phyloP scores from a whole-genome alignment of 768 basidiomycete genomes.

The Auriscalpium orientale region DNA sequence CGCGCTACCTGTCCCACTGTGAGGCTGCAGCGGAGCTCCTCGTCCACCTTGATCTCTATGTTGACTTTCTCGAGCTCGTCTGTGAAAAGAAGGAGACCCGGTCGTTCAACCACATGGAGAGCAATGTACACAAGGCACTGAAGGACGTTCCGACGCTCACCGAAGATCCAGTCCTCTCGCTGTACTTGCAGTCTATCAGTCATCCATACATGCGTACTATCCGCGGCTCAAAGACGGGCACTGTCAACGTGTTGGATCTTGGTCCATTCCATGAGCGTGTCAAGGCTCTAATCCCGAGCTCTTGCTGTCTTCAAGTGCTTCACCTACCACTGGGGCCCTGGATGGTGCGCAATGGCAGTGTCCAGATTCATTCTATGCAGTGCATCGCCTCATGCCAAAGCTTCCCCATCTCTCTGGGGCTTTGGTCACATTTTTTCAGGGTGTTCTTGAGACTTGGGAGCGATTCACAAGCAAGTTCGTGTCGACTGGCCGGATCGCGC shows the following conservation, averaged over 20 bases:
- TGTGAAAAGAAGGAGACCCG: slow-evolving; percentile 14
- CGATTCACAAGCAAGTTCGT: background rate
- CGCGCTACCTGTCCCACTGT: slow-evolving; percentile 14
- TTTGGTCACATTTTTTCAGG: background rate
- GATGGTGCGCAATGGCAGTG: slow-evolving; percentile 10
- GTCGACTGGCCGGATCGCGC: background rate
- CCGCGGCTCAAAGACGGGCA: slow-evolving; percentile 7
- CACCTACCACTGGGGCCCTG: slow-evolving; percentile 5
- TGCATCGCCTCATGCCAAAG: background rate
- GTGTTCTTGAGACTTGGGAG: background rate
- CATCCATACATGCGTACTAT: slow-evolving; percentile 19
- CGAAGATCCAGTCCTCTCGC: slow-evolving; percentile 16
- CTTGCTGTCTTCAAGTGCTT: slow-evolving; percentile 3
- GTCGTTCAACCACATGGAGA: slow-evolving; percentile 21
- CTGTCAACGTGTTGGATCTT: slow-evolving; percentile 19
- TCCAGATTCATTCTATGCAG: background rate
- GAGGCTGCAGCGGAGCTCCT: slow-evolving; percentile 15
- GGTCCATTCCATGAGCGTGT: slow-evolving; percentile 16
- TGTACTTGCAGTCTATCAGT: slow-evolving; percentile 18
- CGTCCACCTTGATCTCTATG: slow-evolving; percentile 6
- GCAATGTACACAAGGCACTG: slow-evolving; percentile 19
- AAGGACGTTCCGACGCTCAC: slow-evolving; percentile 14
- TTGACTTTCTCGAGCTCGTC: slow-evolving; percentile 16
- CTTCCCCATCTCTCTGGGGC: background rate
- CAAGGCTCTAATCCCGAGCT: slow-evolving; percentile 5